Base-by-base conservation (phyloP, 495 filamentous ascomycete species). In the Aspergillus mulundensis region DNA sequence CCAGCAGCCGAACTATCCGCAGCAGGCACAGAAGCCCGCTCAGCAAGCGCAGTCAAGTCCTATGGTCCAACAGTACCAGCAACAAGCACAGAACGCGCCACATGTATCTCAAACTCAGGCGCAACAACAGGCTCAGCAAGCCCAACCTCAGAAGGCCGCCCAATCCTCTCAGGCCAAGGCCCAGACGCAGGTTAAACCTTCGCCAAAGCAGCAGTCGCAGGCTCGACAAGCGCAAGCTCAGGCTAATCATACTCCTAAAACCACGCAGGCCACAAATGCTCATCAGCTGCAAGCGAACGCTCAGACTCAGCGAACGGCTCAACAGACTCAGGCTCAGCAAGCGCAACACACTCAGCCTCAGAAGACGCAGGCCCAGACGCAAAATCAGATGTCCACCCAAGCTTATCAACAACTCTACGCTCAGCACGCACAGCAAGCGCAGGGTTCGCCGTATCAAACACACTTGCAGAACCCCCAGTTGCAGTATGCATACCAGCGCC, bases 371-470 rank as follows among this genome's bases (percentile, higher is more conserved):
- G 11, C 50, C 25, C 47, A 47, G 16, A 28, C 25, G 25, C 25
- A 3, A 4, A 28, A 3, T 28, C 47, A 50, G 12, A 25, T 25
- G 20, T 11, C 32, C 10, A 50, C 7, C 2, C 60, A 61, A 19
- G 24, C 53, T 11, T 59, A 66, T 30, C 68, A 71, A 49, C 21
- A 23, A 46, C 15, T 40, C 4, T 40, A 46, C n/a, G 6, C 41
- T 24, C 41, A 44, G 21, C 41, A 44, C 14, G 43, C 43, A 1
- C 43, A 46, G 23, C 21, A 69, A 12, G 69, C 71, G 0, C 67
- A 70, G 24, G 62, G 68, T 38, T 62, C 66, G 0, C 68, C 69
- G 5, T 65, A 68, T 21, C 65, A 70, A 20, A 24, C 64, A 18
- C 68, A 70, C 30, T 56, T 66, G 42, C 54, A 57, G 30, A 60